These are phyloP conservation scores for Phytopythium ostracodes DNA, from an alignment of 352 stramenopile species.

Conservation along the genomic window DNA sequence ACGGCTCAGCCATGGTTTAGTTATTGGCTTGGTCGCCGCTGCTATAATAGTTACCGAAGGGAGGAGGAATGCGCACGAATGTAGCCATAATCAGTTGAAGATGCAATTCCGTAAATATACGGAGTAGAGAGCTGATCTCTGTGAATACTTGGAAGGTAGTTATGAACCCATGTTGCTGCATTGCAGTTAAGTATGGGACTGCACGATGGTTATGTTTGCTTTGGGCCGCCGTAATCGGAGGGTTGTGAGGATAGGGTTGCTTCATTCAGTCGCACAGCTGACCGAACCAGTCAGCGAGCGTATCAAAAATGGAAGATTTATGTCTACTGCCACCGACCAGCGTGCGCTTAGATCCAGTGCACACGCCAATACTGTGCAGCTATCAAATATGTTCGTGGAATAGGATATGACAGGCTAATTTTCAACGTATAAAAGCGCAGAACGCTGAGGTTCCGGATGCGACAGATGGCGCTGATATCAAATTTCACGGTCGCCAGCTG, in stretches of 20 bases:
- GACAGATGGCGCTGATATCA: neutral
- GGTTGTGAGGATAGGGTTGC: neutral
- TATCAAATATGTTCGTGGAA: neutral
- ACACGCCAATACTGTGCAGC: neutral
- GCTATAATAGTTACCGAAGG: too few relatives aligned
- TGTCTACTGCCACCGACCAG: neutral
- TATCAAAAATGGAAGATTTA: conserved; percentile 1
- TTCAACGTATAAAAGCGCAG: neutral
- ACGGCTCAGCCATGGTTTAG: conserved; percentile 14
- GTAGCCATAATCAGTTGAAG: neutral
- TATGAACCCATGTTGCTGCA: too few relatives aligned
- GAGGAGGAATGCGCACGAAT: neutral
- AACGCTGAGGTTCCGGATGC: neutral
- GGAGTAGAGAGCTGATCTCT: neutral
- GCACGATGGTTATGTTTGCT: neutral
- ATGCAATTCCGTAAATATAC: neutral
- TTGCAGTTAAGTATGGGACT: too few relatives aligned
- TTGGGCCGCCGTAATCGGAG: neutral
- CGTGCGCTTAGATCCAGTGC: conserved; percentile 3
- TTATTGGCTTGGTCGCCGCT: neutral
- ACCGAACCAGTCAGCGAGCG: neutral
- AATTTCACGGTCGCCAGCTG: neutral
- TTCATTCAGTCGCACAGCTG: neutral
- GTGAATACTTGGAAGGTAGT: too few relatives aligned
- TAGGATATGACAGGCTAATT: neutral